Evolutionary conservation across 805 yeast species (phyloP), one percentile per base, ranked within the genome.

Genomic region (Starmerella apicola): DNA sequence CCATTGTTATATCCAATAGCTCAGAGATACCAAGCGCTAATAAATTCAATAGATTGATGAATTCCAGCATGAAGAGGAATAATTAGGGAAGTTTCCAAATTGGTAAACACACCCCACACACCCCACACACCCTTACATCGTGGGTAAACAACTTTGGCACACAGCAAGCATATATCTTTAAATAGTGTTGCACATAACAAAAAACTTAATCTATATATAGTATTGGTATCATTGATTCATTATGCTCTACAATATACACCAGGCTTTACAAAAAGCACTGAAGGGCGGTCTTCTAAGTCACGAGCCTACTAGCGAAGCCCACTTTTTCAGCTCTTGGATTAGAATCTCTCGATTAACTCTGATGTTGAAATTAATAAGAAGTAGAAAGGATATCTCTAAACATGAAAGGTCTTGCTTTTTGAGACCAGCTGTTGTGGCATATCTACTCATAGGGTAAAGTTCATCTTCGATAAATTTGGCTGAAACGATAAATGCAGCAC

Each of bases 341-440:
- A 44, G 25, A 4, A 23, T 29, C 12, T 45, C 47, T 2, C 46
- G 36, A 41, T 68, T 68, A 6, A 69, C 67, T 32, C 63, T 65
- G 41, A 74, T 55, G 35, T 70, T 66, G 52, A 71, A 74, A 50
- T 71, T 68, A 36, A 69, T 44, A 34, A 72, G 51, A 48, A 68
- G 70, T 41, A 74, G 54, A 29, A 73, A 58, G 1, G 74, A 66
- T 17, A 72, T 64, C 49, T 74, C 80, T 32, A 74, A 55, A 21
- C 62, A 57, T 39, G 62, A 57, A 36, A 74, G 56, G 39, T 74
- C 80, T 4, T 51, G 38, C 30, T 59, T 43, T 4, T 66, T 54
- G 12, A 70, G 55, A 1, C 75, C 75, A 20, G 70, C 70, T 1
- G 67, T 71, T 30, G 65, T 64, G 29, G 71, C 66, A 41, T 65